These are phyloP conservation scores for Malbranchea cinnamomea DNA, from an alignment of 2,329 filamentous ascomycete genomes.

Conservation along the genomic window DNA sequence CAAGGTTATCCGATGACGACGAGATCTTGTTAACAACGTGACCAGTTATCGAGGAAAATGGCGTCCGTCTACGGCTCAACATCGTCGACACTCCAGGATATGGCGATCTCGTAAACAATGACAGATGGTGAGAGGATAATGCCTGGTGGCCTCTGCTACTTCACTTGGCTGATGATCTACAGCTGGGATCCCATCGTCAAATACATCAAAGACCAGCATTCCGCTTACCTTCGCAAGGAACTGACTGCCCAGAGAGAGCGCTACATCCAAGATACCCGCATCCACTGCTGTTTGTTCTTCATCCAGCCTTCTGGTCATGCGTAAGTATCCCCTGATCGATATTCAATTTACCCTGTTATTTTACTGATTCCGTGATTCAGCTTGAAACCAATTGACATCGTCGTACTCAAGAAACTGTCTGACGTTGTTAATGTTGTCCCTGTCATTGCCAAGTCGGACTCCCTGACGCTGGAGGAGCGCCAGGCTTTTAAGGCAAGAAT, in stretches of 20 bases:
- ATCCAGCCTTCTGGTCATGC: conserved; percentile 97
- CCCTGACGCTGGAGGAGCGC: conserved; percentile 88
- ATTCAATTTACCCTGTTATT: neutral
- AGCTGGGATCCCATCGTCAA: conserved; percentile 99
- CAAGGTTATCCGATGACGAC: neutral
- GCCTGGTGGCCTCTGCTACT: conserved; percentile 4
- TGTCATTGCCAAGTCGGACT: conserved; percentile 96
- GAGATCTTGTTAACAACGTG: too few relatives aligned
- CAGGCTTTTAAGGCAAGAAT: conserved; percentile 96
- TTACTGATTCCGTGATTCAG: conserved; percentile 15
- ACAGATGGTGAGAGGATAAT: conserved; percentile 53
- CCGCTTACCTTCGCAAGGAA: conserved; percentile 96
- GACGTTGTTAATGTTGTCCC: conserved; percentile 99
- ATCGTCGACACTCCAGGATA: conserved; percentile 98
- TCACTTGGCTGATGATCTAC: conserved; percentile 5
- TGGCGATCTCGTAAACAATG: conserved; percentile 98
- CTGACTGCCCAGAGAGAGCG: conserved; percentile 97
- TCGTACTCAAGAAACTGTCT: conserved; percentile 97
- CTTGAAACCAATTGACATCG: conserved; percentile 97
- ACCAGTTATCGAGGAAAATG: conserved; percentile 96
- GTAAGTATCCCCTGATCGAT: conserved; percentile 18
- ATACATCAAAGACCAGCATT: conserved; percentile 99
- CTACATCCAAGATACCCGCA: conserved; percentile 97
- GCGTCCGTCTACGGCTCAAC: conserved; percentile 90
- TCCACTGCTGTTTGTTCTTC: conserved; percentile 99